Conservation (phyloP, 192 early-diverging fungal genomes). For the Backusella australiensis region DNA sequence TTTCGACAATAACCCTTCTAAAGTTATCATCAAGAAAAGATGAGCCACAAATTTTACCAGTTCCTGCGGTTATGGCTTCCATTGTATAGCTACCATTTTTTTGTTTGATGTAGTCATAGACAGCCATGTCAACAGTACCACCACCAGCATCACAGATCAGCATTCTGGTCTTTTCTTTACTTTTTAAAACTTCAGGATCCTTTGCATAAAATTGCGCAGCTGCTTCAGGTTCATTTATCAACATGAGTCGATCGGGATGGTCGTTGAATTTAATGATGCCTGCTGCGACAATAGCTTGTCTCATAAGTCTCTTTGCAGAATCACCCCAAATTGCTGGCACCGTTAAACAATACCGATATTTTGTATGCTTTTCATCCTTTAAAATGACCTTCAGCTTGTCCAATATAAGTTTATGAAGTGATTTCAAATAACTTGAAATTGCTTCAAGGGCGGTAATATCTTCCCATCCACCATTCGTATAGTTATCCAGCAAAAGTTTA, state of each 20-base stretch:
- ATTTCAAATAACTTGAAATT: constrained; percentile 12
- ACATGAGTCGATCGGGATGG: constrained; percentile 30
- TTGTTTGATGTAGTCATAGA: constrained; percentile 30
- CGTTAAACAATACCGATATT: not conserved
- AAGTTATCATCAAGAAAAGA: constrained; percentile 43
- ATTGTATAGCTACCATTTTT: not conserved
- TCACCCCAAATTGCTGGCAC: constrained; percentile 40
- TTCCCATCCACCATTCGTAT: not conserved
- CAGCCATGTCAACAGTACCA: constrained; percentile 45
- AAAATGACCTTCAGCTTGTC: not conserved
- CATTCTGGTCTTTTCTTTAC: constrained; percentile 36
- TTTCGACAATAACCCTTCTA: constrained; percentile 27
- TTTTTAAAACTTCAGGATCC: constrained; percentile 39
- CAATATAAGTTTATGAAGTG: not conserved
- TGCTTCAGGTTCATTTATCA: constrained; percentile 41
- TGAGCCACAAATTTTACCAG: constrained; percentile 42
- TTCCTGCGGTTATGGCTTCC: constrained; percentile 35
- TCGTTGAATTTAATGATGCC: constrained; percentile 35
- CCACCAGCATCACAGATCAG: constrained; percentile 48
- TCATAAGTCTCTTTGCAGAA: constrained; percentile 40
- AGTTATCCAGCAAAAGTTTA: not conserved
- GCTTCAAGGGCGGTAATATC: constrained; percentile 34
- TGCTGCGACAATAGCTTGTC: constrained; percentile 38
- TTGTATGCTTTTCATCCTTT: not conserved
- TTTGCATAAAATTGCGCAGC: constrained; percentile 41